A percentile compares a stretch with the other conserved stretches of the same genome.
Evolutionary conservation across 2,329 filamentous ascomycete species (phyloP).

Genomic region (Penicillium griseofulvum): DNA sequence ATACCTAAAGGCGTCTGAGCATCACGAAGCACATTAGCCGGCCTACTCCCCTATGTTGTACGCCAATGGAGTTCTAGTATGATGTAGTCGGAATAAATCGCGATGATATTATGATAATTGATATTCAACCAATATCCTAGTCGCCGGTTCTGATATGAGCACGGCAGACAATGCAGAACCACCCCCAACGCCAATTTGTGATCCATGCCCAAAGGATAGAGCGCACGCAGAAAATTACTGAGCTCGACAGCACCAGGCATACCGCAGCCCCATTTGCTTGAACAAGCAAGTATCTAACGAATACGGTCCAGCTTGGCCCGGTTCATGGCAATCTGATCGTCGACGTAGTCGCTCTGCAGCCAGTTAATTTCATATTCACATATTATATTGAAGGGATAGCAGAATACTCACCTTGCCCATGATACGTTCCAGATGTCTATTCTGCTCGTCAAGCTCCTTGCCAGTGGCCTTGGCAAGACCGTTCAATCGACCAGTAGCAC

Average conservation of each 20-base stretch:
- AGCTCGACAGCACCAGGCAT: constrained; percentile 33
- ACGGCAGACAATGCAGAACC: constrained; percentile 5
- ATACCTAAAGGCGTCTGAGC: background rate
- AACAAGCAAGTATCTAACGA: constrained; percentile 25
- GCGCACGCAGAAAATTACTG: constrained; percentile 13
- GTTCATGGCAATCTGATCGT: constrained; percentile 78
- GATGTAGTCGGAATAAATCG: background rate
- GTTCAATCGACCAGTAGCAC: constrained; percentile 68
- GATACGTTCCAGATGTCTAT: constrained; percentile 73
- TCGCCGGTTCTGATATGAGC: constrained; percentile 4
- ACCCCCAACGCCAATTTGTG: constrained; percentile 6
- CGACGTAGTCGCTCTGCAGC: constrained; percentile 72
- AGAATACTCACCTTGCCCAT: constrained; percentile 65
- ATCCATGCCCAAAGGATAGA: background rate
- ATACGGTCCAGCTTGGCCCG: constrained; percentile 65
- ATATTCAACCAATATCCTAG: constrained; percentile 3
- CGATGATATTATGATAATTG: constrained; percentile 6
- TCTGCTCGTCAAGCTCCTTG: constrained; percentile 72
- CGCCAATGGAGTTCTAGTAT: background rate
- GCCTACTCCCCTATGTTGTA: background rate
- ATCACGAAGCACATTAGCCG: background rate
- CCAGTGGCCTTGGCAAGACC: constrained; percentile 70
- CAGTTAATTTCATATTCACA: constrained; percentile 21
- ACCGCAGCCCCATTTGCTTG: constrained; percentile 16
- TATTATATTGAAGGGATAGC: background rate